Evolutionary conservation across 1,284 basidiomycete species (phyloP), one percentile per base, ranked within the genome.

Genomic region (Grifola frondosa): DNA sequence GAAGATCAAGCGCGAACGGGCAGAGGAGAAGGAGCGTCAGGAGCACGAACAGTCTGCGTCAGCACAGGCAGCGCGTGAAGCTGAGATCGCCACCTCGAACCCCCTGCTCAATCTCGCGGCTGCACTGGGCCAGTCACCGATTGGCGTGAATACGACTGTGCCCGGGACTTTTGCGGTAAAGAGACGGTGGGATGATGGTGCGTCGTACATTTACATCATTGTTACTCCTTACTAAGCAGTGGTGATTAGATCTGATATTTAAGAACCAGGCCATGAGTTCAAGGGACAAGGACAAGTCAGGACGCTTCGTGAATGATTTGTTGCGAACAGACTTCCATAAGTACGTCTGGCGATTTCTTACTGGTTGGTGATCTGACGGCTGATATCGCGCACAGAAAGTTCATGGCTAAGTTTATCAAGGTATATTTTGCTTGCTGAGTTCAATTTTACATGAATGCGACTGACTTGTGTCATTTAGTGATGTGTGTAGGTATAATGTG

Each of bases 1-100:
- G 67, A 96, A 94, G 69, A 97, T 97, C 57, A 97, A 96, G 66
- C 83, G 85, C 40, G 93, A 97, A 62, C 78, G 94, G 13, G 93
- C 93, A 12, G 93, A 90, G 60, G 94, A 97, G 68, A 93, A 94
- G 62, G 87, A 79, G 33, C 74, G 88, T 35, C 77, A 82, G 65
- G 94, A 95, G 44, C 77, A 73, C 28, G 92, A 91, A 59, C 77
- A 86, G 55, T 75, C 79, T 25, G 83, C 77, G 5, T 69, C 75
- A n/a, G 68, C 75, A n/a, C 73, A 80, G n/a, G 80, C 80, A 7
- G 69, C 71, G 30, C 75, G 88, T 46, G 91, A 95, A 52, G 81
- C 77, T 20, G 86, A 91, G 60, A 87, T 95, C 58, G 92, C 92
- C 1, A 83, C 80, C 4, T 81, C 81, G 22, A 95, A 95, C 67